Evolutionary conservation across 2,329 filamentous ascomycete genomes (phyloP).

Genomic region (Colletotrichum tamarilloi): DNA sequence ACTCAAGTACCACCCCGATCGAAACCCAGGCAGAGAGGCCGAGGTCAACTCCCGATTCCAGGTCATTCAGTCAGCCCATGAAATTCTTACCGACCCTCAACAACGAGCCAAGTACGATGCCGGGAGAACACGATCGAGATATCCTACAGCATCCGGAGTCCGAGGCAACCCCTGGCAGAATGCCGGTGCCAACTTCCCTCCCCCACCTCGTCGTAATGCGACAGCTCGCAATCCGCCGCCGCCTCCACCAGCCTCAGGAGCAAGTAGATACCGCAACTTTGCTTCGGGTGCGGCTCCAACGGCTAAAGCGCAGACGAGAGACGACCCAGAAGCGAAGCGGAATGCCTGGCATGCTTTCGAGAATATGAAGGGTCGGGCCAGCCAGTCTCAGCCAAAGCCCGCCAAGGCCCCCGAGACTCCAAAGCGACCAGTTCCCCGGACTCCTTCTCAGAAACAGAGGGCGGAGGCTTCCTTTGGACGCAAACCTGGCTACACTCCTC

Average conservation of each 20-base stretch:
- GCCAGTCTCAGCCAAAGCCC: slow-evolving; percentile 42
- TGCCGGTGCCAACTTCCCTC: slow-evolving; percentile 59
- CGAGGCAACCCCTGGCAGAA: slow-evolving; percentile 68
- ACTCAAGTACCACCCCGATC: slow-evolving; percentile 87
- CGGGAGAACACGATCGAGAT: slow-evolving; percentile 52
- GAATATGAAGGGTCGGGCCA: slow-evolving; percentile 52
- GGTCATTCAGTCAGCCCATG: slow-evolving; percentile 86
- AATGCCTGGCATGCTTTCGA: slow-evolving; percentile 56
- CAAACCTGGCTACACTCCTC: slow-evolving; percentile 61
- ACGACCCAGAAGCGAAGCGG: slow-evolving; percentile 50
- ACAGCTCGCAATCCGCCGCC: slow-evolving; percentile 40
- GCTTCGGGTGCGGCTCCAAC: slow-evolving; percentile 54
- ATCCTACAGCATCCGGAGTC: slow-evolving; percentile 63
- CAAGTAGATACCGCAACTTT: slow-evolving; percentile 59
- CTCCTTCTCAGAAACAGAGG: slow-evolving; percentile 64
- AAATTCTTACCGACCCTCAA: slow-evolving; percentile 70
- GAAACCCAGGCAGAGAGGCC: slow-evolving; percentile 84
- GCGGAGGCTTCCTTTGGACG: slow-evolving; percentile 67
- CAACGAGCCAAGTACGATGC: slow-evolving; percentile 66
- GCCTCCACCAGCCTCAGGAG: slow-evolving; percentile 48
- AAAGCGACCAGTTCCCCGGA: slow-evolving; percentile 56
- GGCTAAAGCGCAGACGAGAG: slow-evolving; percentile 49
- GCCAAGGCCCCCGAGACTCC: slow-evolving; percentile 39
- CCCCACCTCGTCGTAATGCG: slow-evolving; percentile 57
- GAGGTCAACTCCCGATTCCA: slow-evolving; percentile 88